These are phyloP conservation scores for Canariomyces notabilis DNA, from an alignment of 2,329 filamentous ascomycete genomes.

Conservation along the genomic window DNA sequence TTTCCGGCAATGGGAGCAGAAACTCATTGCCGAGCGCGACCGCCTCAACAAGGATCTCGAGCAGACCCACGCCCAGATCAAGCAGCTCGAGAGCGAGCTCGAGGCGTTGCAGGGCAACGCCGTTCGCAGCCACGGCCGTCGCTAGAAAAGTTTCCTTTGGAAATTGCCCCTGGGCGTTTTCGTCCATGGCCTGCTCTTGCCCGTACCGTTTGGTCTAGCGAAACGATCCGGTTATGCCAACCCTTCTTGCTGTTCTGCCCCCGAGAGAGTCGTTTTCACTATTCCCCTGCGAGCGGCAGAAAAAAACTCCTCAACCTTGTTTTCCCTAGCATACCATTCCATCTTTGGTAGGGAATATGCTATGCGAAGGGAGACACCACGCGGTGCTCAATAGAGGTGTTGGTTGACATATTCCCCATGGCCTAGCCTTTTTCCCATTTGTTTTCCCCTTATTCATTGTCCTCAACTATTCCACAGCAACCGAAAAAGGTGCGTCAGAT, in stretches of 20 bases:
- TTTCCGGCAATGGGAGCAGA: constrained; percentile 99
- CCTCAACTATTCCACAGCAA: constrained; percentile 11
- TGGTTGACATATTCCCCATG: constrained; percentile 1
- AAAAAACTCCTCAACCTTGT: neutral
- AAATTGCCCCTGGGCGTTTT: constrained; percentile 6
- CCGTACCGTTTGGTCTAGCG: neutral
- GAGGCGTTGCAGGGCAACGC: constrained; percentile 88
- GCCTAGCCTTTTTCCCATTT: constrained; percentile 19
- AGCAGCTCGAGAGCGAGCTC: constrained; percentile 85
- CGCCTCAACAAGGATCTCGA: constrained; percentile 99
- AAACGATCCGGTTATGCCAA: too few relatives aligned
- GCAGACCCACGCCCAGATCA: constrained; percentile 91
- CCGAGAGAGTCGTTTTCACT: neutral
- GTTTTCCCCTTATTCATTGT: constrained; percentile 9
- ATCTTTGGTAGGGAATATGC: neutral
- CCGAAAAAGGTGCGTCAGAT: neutral
- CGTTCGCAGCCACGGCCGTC: constrained; percentile 86
- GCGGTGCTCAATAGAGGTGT: neutral
- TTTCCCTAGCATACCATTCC: neutral
- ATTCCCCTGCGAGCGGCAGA: neutral
- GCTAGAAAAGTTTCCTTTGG: constrained; percentile 63
- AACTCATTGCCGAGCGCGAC: constrained; percentile 97
- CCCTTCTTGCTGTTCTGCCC: neutral
- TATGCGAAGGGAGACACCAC: neutral
- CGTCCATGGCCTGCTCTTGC: constrained; percentile 4